phyloP scores from a whole-genome alignment of 306 rosid genomes.

The Lotus japonicus region DNA sequence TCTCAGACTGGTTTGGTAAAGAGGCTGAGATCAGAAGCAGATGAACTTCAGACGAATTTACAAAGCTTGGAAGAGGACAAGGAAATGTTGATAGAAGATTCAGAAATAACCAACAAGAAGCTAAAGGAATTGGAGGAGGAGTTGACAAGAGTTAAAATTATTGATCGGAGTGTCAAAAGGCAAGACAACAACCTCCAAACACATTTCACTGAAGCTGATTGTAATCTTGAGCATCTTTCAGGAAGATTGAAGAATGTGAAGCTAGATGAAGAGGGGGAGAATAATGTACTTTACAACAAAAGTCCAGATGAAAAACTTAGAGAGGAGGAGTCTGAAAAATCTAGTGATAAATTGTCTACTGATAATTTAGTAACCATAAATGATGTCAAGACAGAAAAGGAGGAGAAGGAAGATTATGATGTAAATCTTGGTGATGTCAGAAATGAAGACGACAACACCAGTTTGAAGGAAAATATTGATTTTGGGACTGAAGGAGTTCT shows the following conservation, averaged over 20 bases:
- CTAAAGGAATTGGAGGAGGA: constrained; percentile 67
- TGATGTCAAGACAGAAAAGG: constrained; percentile 20
- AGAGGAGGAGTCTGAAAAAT: constrained; percentile 15
- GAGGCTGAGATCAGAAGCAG: constrained; percentile 57
- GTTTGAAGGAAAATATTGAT: neutral
- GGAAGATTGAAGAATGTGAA: constrained; percentile 38
- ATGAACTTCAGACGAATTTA: constrained; percentile 48
- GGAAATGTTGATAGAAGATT: constrained; percentile 46
- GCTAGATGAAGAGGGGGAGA: constrained; percentile 43
- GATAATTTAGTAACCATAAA: constrained; percentile 16
- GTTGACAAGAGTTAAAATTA: constrained; percentile 34
- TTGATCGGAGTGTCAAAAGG: constrained; percentile 34
- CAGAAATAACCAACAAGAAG: constrained; percentile 39
- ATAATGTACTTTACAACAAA: neutral
- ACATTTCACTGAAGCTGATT: constrained; percentile 44
- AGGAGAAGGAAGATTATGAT: constrained; percentile 27
- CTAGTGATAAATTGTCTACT: neutral
- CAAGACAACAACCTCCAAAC: constrained; percentile 38
- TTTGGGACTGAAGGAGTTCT: neutral
- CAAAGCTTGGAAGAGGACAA: constrained; percentile 62
- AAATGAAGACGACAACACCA: constrained; percentile 27
- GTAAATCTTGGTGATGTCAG: neutral
- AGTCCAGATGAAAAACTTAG: constrained; percentile 25
- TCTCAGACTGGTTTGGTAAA: constrained; percentile 58
- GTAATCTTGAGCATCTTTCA: constrained; percentile 55